Evolutionary conservation across 768 basidiomycete species (phyloP).

Genomic region (Trametes meyenii): DNA sequence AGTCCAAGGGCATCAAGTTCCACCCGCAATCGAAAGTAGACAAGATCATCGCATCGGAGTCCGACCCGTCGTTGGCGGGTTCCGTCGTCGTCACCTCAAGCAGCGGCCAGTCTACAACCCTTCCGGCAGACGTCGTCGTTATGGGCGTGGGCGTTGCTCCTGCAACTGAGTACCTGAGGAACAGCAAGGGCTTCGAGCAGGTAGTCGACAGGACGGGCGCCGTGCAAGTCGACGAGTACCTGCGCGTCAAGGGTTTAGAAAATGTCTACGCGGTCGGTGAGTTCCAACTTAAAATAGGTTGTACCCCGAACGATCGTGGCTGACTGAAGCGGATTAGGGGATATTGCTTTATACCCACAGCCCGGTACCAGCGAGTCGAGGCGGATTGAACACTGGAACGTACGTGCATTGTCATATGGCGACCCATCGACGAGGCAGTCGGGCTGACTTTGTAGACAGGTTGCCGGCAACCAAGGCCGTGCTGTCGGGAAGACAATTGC

Average conservation of each 20-base stretch:
- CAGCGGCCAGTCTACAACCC: slow-evolving; percentile 62
- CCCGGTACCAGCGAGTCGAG: slow-evolving; percentile 49
- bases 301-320: not conserved
- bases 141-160: slow-evolving; percentile 89
- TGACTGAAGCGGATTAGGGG: slow-evolving; percentile 44
- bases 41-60: slow-evolving; percentile 47
- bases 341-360: slow-evolving; percentile 82
- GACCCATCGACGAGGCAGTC: not conserved
- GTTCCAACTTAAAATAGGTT: not conserved
- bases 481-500: slow-evolving; percentile 81
- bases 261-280: slow-evolving; percentile 72
- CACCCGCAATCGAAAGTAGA: slow-evolving; percentile 72
- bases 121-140: slow-evolving; percentile 77
- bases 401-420: slow-evolving; percentile 34
- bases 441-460: slow-evolving; percentile 40
- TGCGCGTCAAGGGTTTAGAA: slow-evolving; percentile 57
- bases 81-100: slow-evolving; percentile 41
- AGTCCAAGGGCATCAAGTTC: slow-evolving; percentile 84
- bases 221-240: slow-evolving; percentile 73
- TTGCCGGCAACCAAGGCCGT: slow-evolving; percentile 85
- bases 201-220: slow-evolving; percentile 74
- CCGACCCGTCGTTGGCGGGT: slow-evolving; percentile 26
- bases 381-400: slow-evolving; percentile 93
- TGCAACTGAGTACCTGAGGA: slow-evolving; percentile 77
- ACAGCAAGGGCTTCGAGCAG: slow-evolving; percentile 56